A percentile compares a stretch with the other conserved stretches of the same genome.
Conservation (phyloP, 83 land plant genomes). For the Isoetes engelmannii region DNA sequence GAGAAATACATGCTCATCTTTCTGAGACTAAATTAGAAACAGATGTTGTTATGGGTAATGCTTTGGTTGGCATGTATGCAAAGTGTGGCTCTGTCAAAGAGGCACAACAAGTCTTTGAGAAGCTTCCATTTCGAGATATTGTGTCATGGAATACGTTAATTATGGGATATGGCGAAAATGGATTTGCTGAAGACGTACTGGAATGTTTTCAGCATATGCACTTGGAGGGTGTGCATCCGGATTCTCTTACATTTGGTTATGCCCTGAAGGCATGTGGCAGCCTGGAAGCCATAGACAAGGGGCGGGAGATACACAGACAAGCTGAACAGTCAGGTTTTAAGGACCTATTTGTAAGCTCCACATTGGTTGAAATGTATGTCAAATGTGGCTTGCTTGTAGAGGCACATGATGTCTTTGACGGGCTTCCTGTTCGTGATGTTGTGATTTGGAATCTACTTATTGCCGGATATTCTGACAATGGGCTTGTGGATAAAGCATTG, state of each 20-base stretch:
- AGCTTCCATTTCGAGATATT: not conserved
- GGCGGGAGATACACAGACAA: conserved; percentile 13
- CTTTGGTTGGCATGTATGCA: not conserved
- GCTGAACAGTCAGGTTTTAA: conserved; percentile 14
- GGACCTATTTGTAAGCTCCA: conserved; percentile 12
- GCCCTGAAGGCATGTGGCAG: conserved; percentile 1
- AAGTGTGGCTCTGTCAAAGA: not conserved
- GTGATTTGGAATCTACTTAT: conserved; percentile 12
- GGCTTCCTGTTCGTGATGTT: conserved; percentile 1
- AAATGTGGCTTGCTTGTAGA: conserved; percentile 10
- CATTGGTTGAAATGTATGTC: conserved; percentile 16
- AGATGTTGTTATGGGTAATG: too few relatives aligned
- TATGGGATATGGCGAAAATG: not conserved
- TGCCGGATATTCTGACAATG: conserved; percentile 11
- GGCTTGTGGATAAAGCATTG: conserved; percentile 13
- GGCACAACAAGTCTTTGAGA: not conserved
- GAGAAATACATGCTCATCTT: too few relatives aligned
- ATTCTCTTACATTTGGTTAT: not conserved
- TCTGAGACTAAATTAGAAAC: too few relatives aligned
- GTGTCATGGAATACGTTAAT: conserved; percentile 4
- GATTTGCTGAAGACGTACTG: not conserved
- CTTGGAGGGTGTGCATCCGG: not conserved
- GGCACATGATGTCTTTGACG: conserved; percentile 8
- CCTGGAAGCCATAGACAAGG: not conserved
- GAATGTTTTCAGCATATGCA: not conserved